Evolutionary conservation across 2,329 filamentous ascomycete genomes (phyloP), one percentile per base, ranked within the genome.

Genomic region (Cladorrhinum sp.): DNA sequence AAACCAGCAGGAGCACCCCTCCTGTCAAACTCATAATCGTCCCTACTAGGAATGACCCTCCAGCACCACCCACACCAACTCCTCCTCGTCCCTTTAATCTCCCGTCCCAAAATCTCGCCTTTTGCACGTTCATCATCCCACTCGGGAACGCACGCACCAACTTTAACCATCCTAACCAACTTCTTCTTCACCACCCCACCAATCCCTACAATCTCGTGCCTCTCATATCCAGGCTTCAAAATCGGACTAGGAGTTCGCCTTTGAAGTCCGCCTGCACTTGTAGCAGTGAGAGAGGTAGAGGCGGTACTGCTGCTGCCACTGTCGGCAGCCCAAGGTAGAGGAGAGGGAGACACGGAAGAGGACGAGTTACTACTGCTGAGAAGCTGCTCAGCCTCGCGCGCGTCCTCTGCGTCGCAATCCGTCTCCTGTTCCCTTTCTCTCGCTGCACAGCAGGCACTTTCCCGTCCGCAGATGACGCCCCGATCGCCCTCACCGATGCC

Each of bases 41-140:
- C 77, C 45, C 75, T 73, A 1, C 86, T 81, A 0, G 87, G 87
- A 56, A 96, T 85, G 2, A 92, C 87, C 62, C 92, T 81, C 73
- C 82, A 85, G 73, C 93, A 98, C 93, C 93, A 97, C 0, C 90
- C 91, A 74, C 93, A 98, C 91, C 92, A 96, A 71, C 90, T 92
- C 62, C 93, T 82, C 59, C 86, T 80, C 53, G 76, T 74, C 0
- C 91, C 90, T 13, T 79, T 79, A 57, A 87, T 82, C 74, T 98
- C 93, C 23, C 88, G 78, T 16, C 81, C 81, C 24, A 97, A 77
- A 66, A 89, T 88, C 60, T 82, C 80, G 3, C 85, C 85, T 7
- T 81, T 80, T 36, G 82, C 82, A 59, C 84, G 82, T 74, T 96
- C 91, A 70, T 93, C 91, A 65, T 91, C 89, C 77, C 88, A 92